Conservation (phyloP, 2,329 filamentous ascomycete genomes). For the Fusarium sp. region DNA sequence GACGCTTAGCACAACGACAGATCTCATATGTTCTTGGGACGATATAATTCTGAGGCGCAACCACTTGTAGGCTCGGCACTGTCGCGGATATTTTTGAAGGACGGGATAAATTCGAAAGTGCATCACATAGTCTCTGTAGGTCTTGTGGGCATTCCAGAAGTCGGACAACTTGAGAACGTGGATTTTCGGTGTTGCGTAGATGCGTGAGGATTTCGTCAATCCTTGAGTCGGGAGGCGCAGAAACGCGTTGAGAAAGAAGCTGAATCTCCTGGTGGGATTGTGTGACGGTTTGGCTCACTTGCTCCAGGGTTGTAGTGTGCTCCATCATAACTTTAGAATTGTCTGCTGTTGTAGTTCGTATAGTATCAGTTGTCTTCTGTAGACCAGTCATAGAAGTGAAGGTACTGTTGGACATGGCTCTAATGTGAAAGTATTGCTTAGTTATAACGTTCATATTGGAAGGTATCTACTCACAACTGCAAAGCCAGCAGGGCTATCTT, state of each 20-base stretch:
- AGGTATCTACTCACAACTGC: rapidly evolving
- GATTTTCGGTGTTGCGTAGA: not conserved
- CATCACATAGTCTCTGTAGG: not conserved
- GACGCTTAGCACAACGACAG: not conserved
- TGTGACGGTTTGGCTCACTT: no score
- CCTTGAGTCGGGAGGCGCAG: not conserved
- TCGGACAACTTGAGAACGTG: rapidly evolving
- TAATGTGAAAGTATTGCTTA: rapidly evolving
- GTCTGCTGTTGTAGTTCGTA: not conserved
- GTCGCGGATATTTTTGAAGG: not conserved
- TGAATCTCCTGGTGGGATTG: not conserved
- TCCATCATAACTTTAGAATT: not conserved
- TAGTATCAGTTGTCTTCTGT: not conserved
- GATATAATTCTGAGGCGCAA: no score
- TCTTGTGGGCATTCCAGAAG: not conserved
- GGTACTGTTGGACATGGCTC: not conserved
- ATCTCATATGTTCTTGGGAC: no score
- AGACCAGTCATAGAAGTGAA: rapidly evolving
- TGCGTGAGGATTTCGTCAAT: not conserved
- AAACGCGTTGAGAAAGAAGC: not conserved
- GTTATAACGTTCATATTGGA: rapidly evolving
- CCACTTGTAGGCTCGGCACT: rapidly evolving
- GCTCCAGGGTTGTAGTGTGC: no score
- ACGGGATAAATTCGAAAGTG: not conserved
- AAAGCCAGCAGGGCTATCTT: not conserved